Conservation (phyloP, 164 flowering plant species). For the Vitis riparia region DNA sequence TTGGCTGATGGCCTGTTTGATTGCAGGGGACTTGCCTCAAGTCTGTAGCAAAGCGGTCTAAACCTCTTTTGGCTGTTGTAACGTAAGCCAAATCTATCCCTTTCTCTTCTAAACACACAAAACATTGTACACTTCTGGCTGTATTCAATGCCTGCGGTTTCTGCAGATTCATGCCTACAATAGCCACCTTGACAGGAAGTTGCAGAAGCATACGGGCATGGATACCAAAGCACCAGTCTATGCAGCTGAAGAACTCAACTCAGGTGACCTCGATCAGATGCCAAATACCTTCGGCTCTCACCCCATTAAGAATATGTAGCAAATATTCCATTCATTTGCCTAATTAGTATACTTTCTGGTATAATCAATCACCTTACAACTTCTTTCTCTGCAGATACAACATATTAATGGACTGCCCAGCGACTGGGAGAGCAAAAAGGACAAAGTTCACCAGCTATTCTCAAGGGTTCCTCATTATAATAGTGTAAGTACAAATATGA, state of each 20-base stretch:
- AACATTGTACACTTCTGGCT: too few relatives aligned
- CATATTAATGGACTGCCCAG: constrained; percentile 62
- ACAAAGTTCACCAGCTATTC: constrained; percentile 62
- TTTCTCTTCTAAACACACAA: background rate
- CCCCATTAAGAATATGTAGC: background rate
- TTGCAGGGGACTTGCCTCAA: constrained; percentile 54
- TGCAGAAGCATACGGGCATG: constrained; percentile 76
- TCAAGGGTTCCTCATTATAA: constrained; percentile 82
- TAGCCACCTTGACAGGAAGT: constrained; percentile 80
- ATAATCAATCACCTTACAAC: background rate
- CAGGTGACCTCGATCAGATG: constrained; percentile 43
- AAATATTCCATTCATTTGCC: background rate
- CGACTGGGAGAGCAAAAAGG: constrained; percentile 60
- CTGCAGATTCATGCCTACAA: constrained; percentile 69
- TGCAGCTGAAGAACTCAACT: constrained; percentile 59
- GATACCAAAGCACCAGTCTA: constrained; percentile 76
- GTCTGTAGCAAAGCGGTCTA: constrained; percentile 39
- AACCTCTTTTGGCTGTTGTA: constrained; percentile 58
- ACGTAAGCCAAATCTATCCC: constrained; percentile 31
- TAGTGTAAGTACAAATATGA: constrained; percentile 34
- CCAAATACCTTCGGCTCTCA: background rate
- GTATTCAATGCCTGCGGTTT: too few relatives aligned
- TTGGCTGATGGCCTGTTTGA: background rate
- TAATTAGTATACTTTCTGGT: background rate
- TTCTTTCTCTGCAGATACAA: constrained; percentile 41